These are phyloP conservation scores for Colletotrichum cuscutae DNA, from an alignment of 2,329 filamentous ascomycete genomes.

Conservation along the genomic window DNA sequence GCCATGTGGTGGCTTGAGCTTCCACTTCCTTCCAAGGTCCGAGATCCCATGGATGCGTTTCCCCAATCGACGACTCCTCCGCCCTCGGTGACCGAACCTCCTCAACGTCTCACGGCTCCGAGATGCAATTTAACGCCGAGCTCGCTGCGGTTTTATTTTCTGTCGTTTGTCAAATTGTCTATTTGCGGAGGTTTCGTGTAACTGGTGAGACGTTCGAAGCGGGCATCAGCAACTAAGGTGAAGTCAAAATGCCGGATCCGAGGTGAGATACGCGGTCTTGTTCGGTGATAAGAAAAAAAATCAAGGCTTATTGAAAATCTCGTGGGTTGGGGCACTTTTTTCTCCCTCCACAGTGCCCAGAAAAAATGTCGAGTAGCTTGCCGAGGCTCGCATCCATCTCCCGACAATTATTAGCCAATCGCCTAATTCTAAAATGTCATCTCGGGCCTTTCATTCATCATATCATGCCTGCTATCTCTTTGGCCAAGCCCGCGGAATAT, in stretches of 20 bases:
- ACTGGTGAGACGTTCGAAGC: not conserved
- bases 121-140: slow-evolving; percentile 16
- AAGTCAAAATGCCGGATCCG: not conserved
- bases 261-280: not conserved
- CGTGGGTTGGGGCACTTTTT: not conserved
- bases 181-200: not conserved
- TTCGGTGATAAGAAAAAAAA: not conserved
- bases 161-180: not conserved
- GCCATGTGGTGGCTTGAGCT: not conserved
- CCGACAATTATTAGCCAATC: slow-evolving; percentile 7
- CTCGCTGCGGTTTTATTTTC: not conserved
- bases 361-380: not conserved
- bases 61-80: not conserved
- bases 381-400: not conserved
- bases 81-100: slow-evolving; percentile 17
- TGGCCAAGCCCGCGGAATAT: slow-evolving; percentile 3
- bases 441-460: not conserved
- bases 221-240: not conserved
- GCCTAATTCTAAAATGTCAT: slow-evolving; percentile 5
- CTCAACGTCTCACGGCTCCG: not conserved
- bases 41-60: not conserved
- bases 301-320: not conserved
- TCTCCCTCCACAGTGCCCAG: not conserved
- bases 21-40: not conserved
- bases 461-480: not conserved